A percentile compares a stretch with the other conserved stretches of the same genome.
phyloP scores from a whole-genome alignment of 257 asterid genomes.

The Ocimum tenuiflorum region DNA sequence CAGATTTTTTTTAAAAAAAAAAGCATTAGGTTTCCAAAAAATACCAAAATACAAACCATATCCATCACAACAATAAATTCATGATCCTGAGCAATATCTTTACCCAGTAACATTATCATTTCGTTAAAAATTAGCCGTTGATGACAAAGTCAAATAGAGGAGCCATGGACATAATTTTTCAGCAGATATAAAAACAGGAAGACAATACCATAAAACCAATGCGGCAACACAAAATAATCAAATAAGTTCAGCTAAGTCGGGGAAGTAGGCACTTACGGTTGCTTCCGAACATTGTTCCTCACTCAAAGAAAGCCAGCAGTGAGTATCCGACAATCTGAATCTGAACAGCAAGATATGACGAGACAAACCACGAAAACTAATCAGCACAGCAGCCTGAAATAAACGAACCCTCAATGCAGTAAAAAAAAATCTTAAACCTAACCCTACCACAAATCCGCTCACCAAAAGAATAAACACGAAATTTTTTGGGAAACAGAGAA shows the following conservation, averaged over 20 bases:
- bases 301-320: slow-evolving; percentile 13
- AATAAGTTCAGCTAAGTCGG: not conserved
- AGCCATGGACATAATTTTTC: not conserved
- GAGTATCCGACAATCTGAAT: slow-evolving; percentile 18
- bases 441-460: not conserved
- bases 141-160: not conserved
- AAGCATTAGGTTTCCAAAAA: not conserved
- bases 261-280: slow-evolving; percentile 36
- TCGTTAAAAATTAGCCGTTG: not conserved
- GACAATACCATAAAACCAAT: not conserved
- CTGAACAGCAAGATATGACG: slow-evolving; percentile 23
- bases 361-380: not conserved
- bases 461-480: not conserved
- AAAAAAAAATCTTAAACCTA: not conserved
- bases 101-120: not conserved
- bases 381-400: not conserved
- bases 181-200: not conserved
- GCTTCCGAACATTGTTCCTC: slow-evolving; percentile 49
- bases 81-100: not conserved
- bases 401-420: no score
- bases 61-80: not conserved
- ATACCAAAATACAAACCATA: not conserved
- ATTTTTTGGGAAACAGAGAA: not conserved
- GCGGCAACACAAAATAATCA: slow-evolving; percentile 10
- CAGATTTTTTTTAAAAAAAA: not conserved